These are phyloP conservation scores for Cytospora schulzeri DNA, from an alignment of 2,329 filamentous ascomycete genomes.

Conservation along the genomic window DNA sequence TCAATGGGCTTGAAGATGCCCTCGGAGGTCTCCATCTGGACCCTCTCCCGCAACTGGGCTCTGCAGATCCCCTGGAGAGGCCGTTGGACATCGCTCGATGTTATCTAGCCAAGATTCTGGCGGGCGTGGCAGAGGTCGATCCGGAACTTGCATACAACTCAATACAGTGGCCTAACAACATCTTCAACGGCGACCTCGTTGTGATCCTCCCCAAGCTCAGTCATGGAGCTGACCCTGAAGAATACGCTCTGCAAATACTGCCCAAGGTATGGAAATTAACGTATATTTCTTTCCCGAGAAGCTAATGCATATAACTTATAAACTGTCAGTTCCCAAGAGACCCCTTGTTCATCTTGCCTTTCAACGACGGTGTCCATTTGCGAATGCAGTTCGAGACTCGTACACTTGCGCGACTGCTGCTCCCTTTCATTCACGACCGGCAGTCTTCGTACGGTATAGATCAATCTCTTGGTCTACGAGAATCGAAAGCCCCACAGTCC, in stretches of 20 bases:
- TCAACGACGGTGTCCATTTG: slow-evolving; percentile 59
- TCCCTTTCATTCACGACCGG: slow-evolving; percentile 61
- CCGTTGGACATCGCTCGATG: slow-evolving; percentile 38
- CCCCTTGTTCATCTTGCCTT: slow-evolving; percentile 58
- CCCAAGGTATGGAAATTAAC: slow-evolving; percentile 27
- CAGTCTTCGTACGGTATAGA: slow-evolving; percentile 62
- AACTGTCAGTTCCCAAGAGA: slow-evolving; percentile 54
- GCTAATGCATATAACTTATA: neutral
- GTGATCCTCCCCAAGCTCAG: slow-evolving; percentile 38
- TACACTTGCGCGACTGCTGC: slow-evolving; percentile 56
- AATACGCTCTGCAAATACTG: slow-evolving; percentile 28
- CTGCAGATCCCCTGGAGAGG: slow-evolving; percentile 28
- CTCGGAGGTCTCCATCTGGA: slow-evolving; percentile 56
- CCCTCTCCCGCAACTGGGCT: slow-evolving; percentile 32
- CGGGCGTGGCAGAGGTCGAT: slow-evolving; percentile 31
- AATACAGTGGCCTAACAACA: slow-evolving; percentile 33
- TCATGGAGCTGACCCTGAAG: slow-evolving; percentile 29
- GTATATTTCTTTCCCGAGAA: neutral
- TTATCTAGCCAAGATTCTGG: slow-evolving; percentile 33
- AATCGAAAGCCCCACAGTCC: slow-evolving; percentile 39
- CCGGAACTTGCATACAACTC: slow-evolving; percentile 35
- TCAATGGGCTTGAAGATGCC: slow-evolving; percentile 62
- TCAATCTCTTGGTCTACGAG: slow-evolving; percentile 53
- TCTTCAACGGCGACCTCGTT: slow-evolving; percentile 36
- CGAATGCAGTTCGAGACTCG: slow-evolving; percentile 67